Percentiles rank a stretch among this genome's conserved stretches.
Evolutionary conservation across 2,329 filamentous ascomycete genomes (phyloP).

Genomic region (Mycosphaerella sp.): DNA sequence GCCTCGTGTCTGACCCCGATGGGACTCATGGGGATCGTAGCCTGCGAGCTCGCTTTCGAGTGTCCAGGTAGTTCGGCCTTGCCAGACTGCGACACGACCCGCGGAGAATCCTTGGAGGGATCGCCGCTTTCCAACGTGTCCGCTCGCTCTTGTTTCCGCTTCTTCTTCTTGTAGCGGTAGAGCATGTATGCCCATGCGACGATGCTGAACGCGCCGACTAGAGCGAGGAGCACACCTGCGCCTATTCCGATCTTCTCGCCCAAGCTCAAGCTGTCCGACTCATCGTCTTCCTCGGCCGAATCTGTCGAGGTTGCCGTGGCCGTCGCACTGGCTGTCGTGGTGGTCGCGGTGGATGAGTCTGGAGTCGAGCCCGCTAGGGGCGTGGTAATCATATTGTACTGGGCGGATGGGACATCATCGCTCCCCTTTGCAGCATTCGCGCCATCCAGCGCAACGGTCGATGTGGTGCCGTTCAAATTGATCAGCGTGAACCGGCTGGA

Average conservation of each 20-base stretch:
- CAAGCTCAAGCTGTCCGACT: not conserved
- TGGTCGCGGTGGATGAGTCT: not conserved
- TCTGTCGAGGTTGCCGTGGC: slow-evolving; percentile 3
- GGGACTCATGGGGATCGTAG: slow-evolving; percentile 2
- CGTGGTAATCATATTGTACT: slow-evolving; percentile 16
- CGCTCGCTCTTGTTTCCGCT: slow-evolving; percentile 3
- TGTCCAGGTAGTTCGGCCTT: slow-evolving; percentile 13
- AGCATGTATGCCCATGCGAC: slow-evolving; percentile 12
- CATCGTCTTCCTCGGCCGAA: not conserved
- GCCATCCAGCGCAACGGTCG: slow-evolving; percentile 34
- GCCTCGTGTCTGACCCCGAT: slow-evolving; percentile 4
- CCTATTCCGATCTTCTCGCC: slow-evolving; percentile 9
- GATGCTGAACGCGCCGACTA: slow-evolving; percentile 9
- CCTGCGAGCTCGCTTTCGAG: not conserved
- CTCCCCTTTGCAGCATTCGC: slow-evolving; percentile 16
- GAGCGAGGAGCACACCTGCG: slow-evolving; percentile 7
- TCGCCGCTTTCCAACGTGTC: not conserved
- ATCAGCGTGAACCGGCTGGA: slow-evolving; percentile 57
- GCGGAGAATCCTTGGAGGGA: not conserved
- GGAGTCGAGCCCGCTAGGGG: not conserved
- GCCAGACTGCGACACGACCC: slow-evolving; percentile 5
- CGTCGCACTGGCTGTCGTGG: slow-evolving; percentile 2
- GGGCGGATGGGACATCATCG: slow-evolving; percentile 18
- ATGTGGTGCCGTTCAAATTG: slow-evolving; percentile 57
- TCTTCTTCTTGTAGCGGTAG: slow-evolving; percentile 8